Percentiles rank a stretch among this genome's conserved stretches.
phyloP scores from a whole-genome alignment of 805 yeast genomes.

The Myxozyma mucilagina region DNA sequence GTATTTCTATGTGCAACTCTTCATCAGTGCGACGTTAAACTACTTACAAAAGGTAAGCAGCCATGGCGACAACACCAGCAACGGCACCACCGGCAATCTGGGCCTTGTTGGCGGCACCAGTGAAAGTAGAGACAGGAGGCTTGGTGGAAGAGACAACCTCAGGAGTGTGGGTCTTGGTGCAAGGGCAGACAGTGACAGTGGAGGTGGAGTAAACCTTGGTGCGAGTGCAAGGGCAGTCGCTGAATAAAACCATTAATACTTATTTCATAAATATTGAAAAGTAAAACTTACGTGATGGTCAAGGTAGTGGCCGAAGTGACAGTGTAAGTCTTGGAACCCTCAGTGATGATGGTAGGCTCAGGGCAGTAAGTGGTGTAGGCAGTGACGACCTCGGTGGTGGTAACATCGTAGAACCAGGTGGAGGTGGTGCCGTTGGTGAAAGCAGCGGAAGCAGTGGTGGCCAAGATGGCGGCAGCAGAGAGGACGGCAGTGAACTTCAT shows the following conservation, averaged over 20 bases:
- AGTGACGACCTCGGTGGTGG: slow-evolving; percentile 58
- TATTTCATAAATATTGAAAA: background rate
- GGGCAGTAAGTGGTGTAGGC: slow-evolving; percentile 84
- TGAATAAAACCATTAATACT: background rate
- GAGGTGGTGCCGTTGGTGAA: slow-evolving; percentile 42
- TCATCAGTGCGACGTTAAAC: background rate
- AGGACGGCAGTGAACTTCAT: slow-evolving; percentile 33
- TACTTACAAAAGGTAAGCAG: slow-evolving; percentile 35
- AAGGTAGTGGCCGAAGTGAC: slow-evolving; percentile 78
- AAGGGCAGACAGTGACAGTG: slow-evolving; percentile 40
- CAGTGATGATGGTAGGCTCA: slow-evolving; percentile 61
- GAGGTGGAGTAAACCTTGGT: slow-evolving; percentile 41
- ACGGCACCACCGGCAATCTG: slow-evolving; percentile 45
- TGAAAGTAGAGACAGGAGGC: slow-evolving; percentile 33
- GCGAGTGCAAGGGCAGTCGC: slow-evolving; percentile 79
- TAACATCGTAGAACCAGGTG: slow-evolving; percentile 50
- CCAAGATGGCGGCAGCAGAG: slow-evolving; percentile 30
- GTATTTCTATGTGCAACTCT: background rate
- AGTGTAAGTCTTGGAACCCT: slow-evolving; percentile 68
- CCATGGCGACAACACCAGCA: slow-evolving; percentile 52
- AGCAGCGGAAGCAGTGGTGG: slow-evolving; percentile 33
- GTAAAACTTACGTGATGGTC: slow-evolving; percentile 57
- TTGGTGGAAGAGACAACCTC: slow-evolving; percentile 30
- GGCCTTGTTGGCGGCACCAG: slow-evolving; percentile 37
- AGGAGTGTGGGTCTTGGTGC: slow-evolving; percentile 35